Evolutionary conservation across 257 asterid genomes (phyloP).

Genomic region (Lycium ferocissimum): DNA sequence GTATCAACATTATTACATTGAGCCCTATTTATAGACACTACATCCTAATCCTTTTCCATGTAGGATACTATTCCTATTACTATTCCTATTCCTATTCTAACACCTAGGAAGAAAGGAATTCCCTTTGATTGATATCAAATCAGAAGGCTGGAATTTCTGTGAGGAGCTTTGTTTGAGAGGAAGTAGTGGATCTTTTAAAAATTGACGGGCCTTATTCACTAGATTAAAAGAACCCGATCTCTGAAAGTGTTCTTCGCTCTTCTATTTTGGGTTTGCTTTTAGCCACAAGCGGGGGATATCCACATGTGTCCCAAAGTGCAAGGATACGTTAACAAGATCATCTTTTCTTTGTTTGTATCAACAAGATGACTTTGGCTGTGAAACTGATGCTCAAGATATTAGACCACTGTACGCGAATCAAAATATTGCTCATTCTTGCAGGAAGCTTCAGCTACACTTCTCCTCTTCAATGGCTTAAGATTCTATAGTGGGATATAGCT

Average conservation of each 20-base stretch:
- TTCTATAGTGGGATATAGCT: neutral
- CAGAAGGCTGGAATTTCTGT: neutral
- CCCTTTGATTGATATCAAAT: neutral
- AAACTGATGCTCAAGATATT: slow-evolving; percentile 5
- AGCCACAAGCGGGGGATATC: neutral
- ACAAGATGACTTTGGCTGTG: slow-evolving; percentile 3
- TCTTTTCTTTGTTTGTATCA: slow-evolving; percentile 5
- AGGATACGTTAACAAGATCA: slow-evolving; percentile 1
- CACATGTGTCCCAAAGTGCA: slow-evolving; percentile 14
- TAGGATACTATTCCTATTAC: too few relatives aligned
- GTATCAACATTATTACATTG: too few relatives aligned
- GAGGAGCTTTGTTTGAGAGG: slow-evolving; percentile 1
- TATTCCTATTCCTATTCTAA: too few relatives aligned
- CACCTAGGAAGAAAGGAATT: neutral
- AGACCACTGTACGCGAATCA: neutral
- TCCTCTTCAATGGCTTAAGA: slow-evolving; percentile 43
- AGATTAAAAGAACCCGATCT: neutral
- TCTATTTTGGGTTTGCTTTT: neutral
- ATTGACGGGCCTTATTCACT: slow-evolving; percentile 2
- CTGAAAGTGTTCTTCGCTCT: slow-evolving; percentile 3
- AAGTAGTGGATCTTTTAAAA: neutral
- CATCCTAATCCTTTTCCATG: too few relatives aligned
- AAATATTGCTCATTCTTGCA: slow-evolving; percentile 38
- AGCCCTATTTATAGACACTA: too few relatives aligned
- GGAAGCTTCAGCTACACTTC: slow-evolving; percentile 82